Base-by-base conservation (phyloP, 768 basidiomycete species). In the Lactarius deliciosus region DNA sequence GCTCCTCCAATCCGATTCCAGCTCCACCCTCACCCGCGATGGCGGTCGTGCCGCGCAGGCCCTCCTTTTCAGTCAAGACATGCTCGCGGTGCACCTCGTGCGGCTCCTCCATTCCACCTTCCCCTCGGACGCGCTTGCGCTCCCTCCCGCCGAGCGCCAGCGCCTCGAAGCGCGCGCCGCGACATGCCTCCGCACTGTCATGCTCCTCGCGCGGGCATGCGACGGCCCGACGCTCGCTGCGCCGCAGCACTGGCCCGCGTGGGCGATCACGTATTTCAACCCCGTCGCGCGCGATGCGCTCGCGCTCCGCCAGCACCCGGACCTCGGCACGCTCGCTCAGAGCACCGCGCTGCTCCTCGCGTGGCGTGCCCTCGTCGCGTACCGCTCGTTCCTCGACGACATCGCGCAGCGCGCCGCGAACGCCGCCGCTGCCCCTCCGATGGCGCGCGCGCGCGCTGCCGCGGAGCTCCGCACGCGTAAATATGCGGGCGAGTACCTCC, bases 1-100 rank as follows among this genome's bases (percentile, higher is more conserved):
- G 8, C 65, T 66, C 25, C 57, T 66, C 25, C 65, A 63, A 47
- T 63, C 57, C 16, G 38, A 61, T 20, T 54, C 61, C 25, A 20
- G 50, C n/a, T 28, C 57, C n/a, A 16, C 18, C 30, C 40, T 58
- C 40, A 34, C 56, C 2, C 38, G 13, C 30, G 47, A 59, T 25
- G 61, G 65, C 2, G 38, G 18, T 5, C 22, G 13, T 32, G 50
- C 61, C 3, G 65, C 57, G 10, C 65, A 66, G 57, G 47, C 50
- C 3, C 61, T 66, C 32, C 32, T 66, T 20, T 66, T 66, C 34
- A 32, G 61, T 25, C 32, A 38, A 8, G 65, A 66, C 40, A 66
- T 63, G 65, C 57, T 66, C 20, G 61, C 61, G 18, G 41, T n/a
- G 38, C 47, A 43, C 11, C 15, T 66, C 61, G 57, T 36, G 4